These are phyloP conservation scores for Camellia granthamiana DNA, from an alignment of 148 eudicot genomes.

Conservation along the genomic window DNA sequence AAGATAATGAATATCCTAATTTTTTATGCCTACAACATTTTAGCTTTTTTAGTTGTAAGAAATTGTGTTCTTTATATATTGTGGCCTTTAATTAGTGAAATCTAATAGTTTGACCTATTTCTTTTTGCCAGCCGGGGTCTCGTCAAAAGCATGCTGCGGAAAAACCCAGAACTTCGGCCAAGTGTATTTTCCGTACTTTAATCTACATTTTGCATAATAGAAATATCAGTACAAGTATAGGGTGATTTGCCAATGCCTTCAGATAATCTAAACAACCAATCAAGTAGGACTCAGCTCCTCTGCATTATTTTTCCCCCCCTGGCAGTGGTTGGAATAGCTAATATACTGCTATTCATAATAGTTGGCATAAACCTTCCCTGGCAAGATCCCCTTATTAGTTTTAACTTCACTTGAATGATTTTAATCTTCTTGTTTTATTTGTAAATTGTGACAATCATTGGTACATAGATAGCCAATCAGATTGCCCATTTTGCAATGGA, in stretches of 20 bases:
- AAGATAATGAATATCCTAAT: neutral
- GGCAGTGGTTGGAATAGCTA: neutral
- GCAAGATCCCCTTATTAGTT: neutral
- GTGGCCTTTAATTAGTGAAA: neutral
- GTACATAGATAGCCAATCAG: slow-evolving; percentile 1
- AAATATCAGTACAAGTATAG: neutral
- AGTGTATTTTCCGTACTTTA: slow-evolving; percentile 49
- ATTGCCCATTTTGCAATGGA: neutral
- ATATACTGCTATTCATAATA: neutral
- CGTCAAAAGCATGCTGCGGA: slow-evolving; percentile 89
- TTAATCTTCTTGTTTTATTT: neutral
- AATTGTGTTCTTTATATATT: neutral
- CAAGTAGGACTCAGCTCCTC: neutral
- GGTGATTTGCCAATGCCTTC: neutral
- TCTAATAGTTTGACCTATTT: slow-evolving; percentile 16
- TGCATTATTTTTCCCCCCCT: neutral
- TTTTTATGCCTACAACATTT: neutral
- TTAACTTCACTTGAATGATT: neutral
- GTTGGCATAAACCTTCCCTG: neutral
- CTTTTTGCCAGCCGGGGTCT: slow-evolving; percentile 78
- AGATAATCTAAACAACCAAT: neutral
- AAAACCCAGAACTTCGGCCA: slow-evolving; percentile 90
- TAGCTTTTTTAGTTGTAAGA: neutral
- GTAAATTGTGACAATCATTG: neutral
- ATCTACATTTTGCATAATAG: neutral